Evolutionary conservation across 805 yeast species (phyloP).

Genomic region (Lachancea sp.): DNA sequence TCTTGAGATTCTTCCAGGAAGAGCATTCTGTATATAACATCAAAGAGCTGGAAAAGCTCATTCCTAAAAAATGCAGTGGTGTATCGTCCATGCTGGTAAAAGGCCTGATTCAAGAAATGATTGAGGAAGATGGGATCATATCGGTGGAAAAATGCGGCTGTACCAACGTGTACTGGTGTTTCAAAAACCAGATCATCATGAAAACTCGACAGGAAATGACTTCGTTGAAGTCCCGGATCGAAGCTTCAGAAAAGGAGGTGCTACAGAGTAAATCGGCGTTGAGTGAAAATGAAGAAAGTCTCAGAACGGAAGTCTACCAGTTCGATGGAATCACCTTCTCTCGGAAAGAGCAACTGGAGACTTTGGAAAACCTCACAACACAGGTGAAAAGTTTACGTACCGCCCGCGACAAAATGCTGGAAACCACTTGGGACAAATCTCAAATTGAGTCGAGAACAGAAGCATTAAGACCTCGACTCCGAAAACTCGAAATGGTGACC

Average conservation of each 20-base stretch:
- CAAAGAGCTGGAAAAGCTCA: constrained; percentile 46
- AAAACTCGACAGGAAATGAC: constrained; percentile 13
- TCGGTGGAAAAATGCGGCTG: constrained; percentile 51
- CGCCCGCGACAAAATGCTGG: constrained; percentile 12
- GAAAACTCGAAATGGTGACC: constrained; percentile 16
- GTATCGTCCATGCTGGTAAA: constrained; percentile 51
- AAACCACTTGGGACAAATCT: constrained; percentile 21
- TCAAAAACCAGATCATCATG: constrained; percentile 19
- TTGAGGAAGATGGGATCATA: constrained; percentile 44
- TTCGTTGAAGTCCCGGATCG: constrained; percentile 10
- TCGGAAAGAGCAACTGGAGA: constrained; percentile 12
- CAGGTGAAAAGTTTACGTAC: constrained; percentile 6
- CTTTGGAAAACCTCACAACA: constrained; percentile 9
- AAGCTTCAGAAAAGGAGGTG: constrained; percentile 12
- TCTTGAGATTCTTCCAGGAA: constrained; percentile 36
- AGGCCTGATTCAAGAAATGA: constrained; percentile 39
- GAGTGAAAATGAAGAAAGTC: not conserved
- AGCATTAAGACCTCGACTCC: constrained; percentile 7
- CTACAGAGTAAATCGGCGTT: constrained; percentile 10
- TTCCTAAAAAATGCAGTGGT: constrained; percentile 40
- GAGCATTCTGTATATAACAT: constrained; percentile 40
- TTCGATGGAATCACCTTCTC: constrained; percentile 9
- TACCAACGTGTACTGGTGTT: constrained; percentile 47
- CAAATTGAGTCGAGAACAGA: constrained; percentile 11
- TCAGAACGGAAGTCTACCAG: constrained; percentile 7